A percentile compares a stretch with the other conserved stretches of the same genome.
phyloP scores from a whole-genome alignment of 2,329 filamentous ascomycete genomes.

The Botrytis medusae region DNA sequence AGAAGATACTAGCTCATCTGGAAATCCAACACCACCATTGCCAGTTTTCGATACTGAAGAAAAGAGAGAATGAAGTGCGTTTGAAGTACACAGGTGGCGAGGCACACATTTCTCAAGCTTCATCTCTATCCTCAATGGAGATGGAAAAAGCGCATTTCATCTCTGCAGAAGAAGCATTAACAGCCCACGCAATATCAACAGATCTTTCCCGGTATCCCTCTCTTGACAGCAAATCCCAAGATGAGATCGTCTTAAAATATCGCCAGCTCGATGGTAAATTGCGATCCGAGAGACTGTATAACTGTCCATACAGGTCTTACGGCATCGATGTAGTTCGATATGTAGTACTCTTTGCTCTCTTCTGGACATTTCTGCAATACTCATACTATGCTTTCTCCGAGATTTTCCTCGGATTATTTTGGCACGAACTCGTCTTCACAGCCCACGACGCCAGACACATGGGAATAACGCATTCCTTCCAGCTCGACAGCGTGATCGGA shows the following conservation, averaged over 20 bases:
- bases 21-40: constrained; percentile 36
- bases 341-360: constrained; percentile 60
- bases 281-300: constrained; percentile 70
- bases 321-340: constrained; percentile 74
- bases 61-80: constrained; percentile 22
- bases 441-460: constrained; percentile 96
- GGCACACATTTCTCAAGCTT: constrained; percentile 42
- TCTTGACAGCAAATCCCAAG: constrained; percentile 71
- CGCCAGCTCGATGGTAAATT: constrained; percentile 71
- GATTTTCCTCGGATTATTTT: constrained; percentile 75
- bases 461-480: constrained; percentile 91
- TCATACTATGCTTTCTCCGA: constrained; percentile 70
- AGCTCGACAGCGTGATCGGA: constrained; percentile 77
- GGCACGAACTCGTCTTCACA: constrained; percentile 93
- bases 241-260: constrained; percentile 75
- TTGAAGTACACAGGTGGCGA: constrained; percentile 26
- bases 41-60: constrained; percentile 37
- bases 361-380: constrained; percentile 58
- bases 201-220: constrained; percentile 80
- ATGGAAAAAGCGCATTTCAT: constrained; percentile 55
- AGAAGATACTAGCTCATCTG: constrained; percentile 33
- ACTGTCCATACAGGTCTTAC: constrained; percentile 83
- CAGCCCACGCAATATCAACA: constrained; percentile 70
- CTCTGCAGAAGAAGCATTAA: constrained; percentile 69
- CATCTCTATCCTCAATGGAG: constrained; percentile 61